Percentiles rank a stretch among this genome's conserved stretches.
Evolutionary conservation across 225 moss, liverwort and hornwort species (phyloP).

Genomic region (Physcomitrellopsis africana): DNA sequence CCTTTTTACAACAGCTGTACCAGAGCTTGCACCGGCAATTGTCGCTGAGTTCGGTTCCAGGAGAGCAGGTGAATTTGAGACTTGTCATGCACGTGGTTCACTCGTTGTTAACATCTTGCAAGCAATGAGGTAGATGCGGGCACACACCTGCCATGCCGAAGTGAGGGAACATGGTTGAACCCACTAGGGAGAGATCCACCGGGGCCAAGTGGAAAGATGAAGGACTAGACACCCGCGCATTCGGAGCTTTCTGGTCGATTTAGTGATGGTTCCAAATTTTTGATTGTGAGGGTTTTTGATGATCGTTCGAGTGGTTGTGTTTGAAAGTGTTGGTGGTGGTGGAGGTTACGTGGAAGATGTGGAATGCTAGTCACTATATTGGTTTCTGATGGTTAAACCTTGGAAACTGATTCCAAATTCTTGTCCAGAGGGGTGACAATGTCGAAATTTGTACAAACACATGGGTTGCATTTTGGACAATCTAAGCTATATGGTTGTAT

Average conservation of each 20-base stretch:
- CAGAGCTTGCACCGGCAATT: slow-evolving; percentile 88
- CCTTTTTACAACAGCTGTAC: slow-evolving; percentile 84
- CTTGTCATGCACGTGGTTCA: slow-evolving; percentile 93
- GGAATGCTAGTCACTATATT: slow-evolving; percentile 1
- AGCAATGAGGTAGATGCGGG: slow-evolving; percentile 30
- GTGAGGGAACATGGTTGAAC: slow-evolving; percentile 21
- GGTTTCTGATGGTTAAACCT: slow-evolving; percentile 22
- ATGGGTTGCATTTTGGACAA: slow-evolving; percentile 42
- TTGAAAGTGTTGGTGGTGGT: slow-evolving; percentile 14
- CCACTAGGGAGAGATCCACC: slow-evolving; percentile 1
- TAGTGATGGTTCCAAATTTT: slow-evolving; percentile 27
- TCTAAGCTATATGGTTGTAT: slow-evolving; percentile 35
- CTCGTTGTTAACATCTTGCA: slow-evolving; percentile 91
- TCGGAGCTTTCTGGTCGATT: slow-evolving; percentile 28
- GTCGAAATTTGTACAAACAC: slow-evolving; percentile 52
- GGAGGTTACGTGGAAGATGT: background rate
- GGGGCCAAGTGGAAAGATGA: slow-evolving; percentile 26
- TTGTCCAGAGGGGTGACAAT: slow-evolving; percentile 8
- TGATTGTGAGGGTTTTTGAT: slow-evolving; percentile 3
- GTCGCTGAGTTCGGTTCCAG: slow-evolving; percentile 63
- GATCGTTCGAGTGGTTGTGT: slow-evolving; percentile 23
- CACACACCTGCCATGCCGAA: slow-evolving; percentile 12
- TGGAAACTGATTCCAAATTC: slow-evolving; percentile 1
- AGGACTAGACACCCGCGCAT: slow-evolving; percentile 15
- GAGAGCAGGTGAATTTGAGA: slow-evolving; percentile 78